A percentile compares a stretch with the other conserved stretches of the same genome.
Conservation (phyloP, 768 basidiomycete genomes). For the Mycena galericulata region DNA sequence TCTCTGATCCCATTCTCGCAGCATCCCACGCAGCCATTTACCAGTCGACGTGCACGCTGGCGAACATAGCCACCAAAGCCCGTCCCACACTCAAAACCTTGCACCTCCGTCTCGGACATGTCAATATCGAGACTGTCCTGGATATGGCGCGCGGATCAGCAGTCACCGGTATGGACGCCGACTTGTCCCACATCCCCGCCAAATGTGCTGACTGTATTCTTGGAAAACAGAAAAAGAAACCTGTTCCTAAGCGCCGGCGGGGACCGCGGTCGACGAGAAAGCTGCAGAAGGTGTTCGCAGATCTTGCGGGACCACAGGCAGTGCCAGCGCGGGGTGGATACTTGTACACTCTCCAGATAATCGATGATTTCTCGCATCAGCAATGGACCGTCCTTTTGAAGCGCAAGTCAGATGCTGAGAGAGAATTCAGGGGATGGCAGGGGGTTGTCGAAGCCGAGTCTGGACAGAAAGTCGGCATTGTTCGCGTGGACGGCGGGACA, state of each 20-base stretch:
- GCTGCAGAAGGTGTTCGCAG: slow-evolving; percentile 7
- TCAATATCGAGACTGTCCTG: not conserved
- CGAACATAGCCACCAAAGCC: not conserved
- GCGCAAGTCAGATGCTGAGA: not conserved
- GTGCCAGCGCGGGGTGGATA: not conserved
- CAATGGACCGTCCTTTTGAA: not conserved
- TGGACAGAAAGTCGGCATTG: not conserved
- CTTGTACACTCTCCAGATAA: slow-evolving; percentile 10
- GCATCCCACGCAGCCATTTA: not conserved
- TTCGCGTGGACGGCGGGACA: not conserved
- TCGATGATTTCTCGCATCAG: too few relatives aligned
- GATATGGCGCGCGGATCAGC: slow-evolving; percentile 5
- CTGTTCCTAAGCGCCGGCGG: not conserved
- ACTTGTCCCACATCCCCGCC: not conserved
- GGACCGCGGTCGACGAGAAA: slow-evolving; percentile 3
- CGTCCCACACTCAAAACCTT: too few relatives aligned
- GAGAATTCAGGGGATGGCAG: not conserved
- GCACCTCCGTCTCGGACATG: slow-evolving; percentile 3
- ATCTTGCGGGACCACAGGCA: slow-evolving; percentile 9
- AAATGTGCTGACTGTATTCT: slow-evolving; percentile 15
- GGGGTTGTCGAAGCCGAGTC: not conserved
- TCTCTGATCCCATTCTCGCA: not conserved
- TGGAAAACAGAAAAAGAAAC: slow-evolving; percentile 14
- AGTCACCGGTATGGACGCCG: too few relatives aligned
- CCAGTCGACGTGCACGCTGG: not conserved